phyloP scores from a whole-genome alignment of 106 monocot genomes.

The Acanthochlamys bracteata region DNA sequence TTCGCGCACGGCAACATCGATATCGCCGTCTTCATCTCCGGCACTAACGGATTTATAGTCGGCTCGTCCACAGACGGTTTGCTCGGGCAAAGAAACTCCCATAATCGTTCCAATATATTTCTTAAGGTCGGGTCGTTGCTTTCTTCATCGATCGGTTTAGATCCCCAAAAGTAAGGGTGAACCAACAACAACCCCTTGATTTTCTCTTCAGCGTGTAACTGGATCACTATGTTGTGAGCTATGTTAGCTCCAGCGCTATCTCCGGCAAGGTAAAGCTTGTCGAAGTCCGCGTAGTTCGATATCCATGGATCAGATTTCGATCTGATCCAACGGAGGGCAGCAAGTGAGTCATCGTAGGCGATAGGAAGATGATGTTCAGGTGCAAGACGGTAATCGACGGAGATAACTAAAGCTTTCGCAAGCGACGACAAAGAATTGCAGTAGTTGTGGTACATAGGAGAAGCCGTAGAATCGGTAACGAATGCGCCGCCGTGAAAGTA shows the following conservation, averaged over 20 bases:
- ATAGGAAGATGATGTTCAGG: slow-evolving; percentile 22
- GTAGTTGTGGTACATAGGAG: slow-evolving; percentile 12
- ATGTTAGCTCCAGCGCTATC: slow-evolving; percentile 62
- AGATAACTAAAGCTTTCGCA: slow-evolving; percentile 9
- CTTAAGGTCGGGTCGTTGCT: neutral
- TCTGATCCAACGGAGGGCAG: slow-evolving; percentile 34
- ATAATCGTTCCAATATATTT: neutral
- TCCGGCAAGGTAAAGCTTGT: slow-evolving; percentile 32
- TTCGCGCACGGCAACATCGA: neutral
- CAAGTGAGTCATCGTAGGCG: slow-evolving; percentile 5
- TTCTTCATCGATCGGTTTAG: neutral
- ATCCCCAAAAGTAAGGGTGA: slow-evolving; percentile 39
- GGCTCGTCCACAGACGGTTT: slow-evolving; percentile 1
- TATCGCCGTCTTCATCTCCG: neutral
- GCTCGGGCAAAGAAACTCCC: slow-evolving; percentile 9
- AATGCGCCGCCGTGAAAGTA: slow-evolving; percentile 28
- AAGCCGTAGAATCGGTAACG: slow-evolving; percentile 6
- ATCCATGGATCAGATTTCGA: slow-evolving; percentile 49
- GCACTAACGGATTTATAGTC: neutral
- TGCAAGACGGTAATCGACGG: slow-evolving; percentile 21
- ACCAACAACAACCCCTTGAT: slow-evolving; percentile 36
- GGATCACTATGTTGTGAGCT: slow-evolving; percentile 36
- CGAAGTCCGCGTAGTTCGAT: slow-evolving; percentile 26
- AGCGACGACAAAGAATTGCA: slow-evolving; percentile 3
- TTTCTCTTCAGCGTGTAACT: slow-evolving; percentile 5